A percentile compares a stretch with the other conserved stretches of the same genome.
These are phyloP conservation scores for Citrullus mucosospermus DNA, from an alignment of 306 rosid species.

Conservation along the genomic window DNA sequence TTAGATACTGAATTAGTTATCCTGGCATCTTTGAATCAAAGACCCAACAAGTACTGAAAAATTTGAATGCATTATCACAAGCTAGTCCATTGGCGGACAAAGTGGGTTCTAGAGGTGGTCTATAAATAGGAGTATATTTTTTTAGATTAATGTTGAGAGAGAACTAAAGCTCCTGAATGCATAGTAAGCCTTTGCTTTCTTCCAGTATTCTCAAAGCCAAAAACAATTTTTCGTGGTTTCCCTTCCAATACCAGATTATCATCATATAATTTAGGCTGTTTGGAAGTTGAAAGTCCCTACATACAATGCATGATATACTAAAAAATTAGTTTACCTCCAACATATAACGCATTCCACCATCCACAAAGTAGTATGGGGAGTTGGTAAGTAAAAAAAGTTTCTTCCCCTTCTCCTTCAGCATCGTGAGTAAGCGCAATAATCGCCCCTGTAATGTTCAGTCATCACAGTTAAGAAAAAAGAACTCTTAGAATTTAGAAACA, in stretches of 20 bases:
- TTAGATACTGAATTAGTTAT: not conserved
- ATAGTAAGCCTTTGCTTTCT: not conserved
- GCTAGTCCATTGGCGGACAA: not conserved
- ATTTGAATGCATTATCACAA: not conserved
- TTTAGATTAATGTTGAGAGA: not conserved
- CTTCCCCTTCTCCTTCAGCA: constrained; percentile 83
- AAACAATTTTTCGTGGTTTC: not conserved
- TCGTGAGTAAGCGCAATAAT: constrained; percentile 59
- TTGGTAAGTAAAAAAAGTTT: constrained; percentile 88
- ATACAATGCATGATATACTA: not conserved
- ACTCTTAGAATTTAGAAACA: not conserved
- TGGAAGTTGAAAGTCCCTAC: not conserved
- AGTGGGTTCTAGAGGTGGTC: not conserved
- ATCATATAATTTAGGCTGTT: not conserved
- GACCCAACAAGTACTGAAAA: not conserved
- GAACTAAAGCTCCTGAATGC: not conserved
- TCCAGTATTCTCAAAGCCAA: not conserved
- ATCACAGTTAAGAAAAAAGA: not conserved
- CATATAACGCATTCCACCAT: constrained; percentile 90
- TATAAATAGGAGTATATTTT: not conserved
- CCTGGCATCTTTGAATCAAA: not conserved
- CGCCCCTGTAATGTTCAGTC: constrained; percentile 44
- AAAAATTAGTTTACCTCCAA: constrained; percentile 46
- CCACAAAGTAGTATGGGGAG: constrained; percentile 88
- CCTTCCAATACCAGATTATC: not conserved